Percentiles rank a stretch among this genome's conserved stretches.
Evolutionary conservation across 495 filamentous ascomycete genomes (phyloP).

Genomic region (Cudoniella acicularis): DNA sequence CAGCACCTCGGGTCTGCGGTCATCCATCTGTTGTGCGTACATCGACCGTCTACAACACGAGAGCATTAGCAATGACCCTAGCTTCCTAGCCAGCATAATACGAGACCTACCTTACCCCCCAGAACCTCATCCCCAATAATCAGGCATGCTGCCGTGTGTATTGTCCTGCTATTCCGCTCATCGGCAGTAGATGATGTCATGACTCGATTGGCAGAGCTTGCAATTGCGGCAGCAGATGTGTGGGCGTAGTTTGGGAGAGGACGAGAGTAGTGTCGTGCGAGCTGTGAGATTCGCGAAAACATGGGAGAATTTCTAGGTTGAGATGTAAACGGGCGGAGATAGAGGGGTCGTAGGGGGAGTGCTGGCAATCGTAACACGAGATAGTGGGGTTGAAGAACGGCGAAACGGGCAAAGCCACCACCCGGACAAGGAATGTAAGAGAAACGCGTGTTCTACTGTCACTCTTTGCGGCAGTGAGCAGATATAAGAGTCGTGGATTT

Average conservation of each 20-base stretch:
- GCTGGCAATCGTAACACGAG: not conserved
- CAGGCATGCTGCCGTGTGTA: slow-evolving; percentile 87
- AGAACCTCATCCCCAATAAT: slow-evolving; percentile 97
- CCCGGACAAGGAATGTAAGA: too few species aligned
- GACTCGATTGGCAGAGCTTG: slow-evolving; percentile 23
- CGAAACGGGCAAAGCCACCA: too few species aligned
- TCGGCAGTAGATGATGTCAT: slow-evolving; percentile 56
- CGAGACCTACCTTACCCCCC: slow-evolving; percentile 75
- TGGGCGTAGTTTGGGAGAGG: slow-evolving; percentile 54
- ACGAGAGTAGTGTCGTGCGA: slow-evolving; percentile 68
- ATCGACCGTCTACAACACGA: slow-evolving; percentile 24
- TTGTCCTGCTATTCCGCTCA: slow-evolving; percentile 55
- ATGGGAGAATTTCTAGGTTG: slow-evolving; percentile 27
- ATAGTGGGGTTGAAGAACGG: too few species aligned
- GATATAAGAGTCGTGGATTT: too few species aligned
- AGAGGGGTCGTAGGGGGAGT: too few species aligned
- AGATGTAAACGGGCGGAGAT: not conserved
- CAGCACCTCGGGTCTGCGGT: slow-evolving; percentile 25
- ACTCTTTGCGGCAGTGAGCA: too few species aligned
- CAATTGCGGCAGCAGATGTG: slow-evolving; percentile 36
- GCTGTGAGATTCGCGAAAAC: slow-evolving; percentile 69
- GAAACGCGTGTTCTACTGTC: too few species aligned
- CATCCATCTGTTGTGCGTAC: slow-evolving; percentile 4
- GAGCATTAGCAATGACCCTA: slow-evolving; percentile 6
- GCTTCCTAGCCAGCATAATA: not conserved